Evolutionary conservation across 495 filamentous ascomycete genomes (phyloP).

Genomic region (Annulohypoxylon moriforme): DNA sequence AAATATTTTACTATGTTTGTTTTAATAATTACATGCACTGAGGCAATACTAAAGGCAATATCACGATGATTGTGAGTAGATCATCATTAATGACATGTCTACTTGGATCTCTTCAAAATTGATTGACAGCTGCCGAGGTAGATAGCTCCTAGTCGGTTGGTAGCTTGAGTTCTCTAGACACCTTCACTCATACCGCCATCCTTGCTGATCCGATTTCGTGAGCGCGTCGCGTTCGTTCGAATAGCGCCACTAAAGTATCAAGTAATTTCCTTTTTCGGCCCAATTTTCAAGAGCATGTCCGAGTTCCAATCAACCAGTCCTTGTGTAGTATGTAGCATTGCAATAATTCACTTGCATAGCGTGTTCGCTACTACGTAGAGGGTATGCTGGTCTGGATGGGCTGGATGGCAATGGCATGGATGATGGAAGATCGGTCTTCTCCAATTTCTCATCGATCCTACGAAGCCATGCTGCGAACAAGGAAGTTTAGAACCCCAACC

Average conservation of each 20-base stretch:
- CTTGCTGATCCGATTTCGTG: background rate
- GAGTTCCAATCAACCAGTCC: conserved; percentile 10
- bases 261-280: conserved; percentile 31
- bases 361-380: conserved; percentile 3
- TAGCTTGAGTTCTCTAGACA: background rate
- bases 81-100: background rate
- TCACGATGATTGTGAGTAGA: background rate
- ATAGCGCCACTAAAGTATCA: conserved; percentile 28
- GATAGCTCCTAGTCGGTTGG: background rate
- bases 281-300: conserved; percentile 23
- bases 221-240: conserved; percentile 15
- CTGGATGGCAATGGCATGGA: conserved; percentile 6
- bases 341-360: conserved; percentile 5
- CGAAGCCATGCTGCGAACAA: conserved; percentile 32
- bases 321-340: background rate
- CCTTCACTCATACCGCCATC: conserved; percentile 1
- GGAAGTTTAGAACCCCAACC: conserved; percentile 36
- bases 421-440: conserved; percentile 32
- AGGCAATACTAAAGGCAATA: background rate
- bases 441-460: conserved; percentile 42
- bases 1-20: background rate
- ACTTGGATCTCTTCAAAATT: background rate
- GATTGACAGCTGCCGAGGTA: background rate
- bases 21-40: background rate
- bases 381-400: conserved; percentile 1